Conservation (phyloP, 148 eudicot genomes). For the Cornus kousa region DNA sequence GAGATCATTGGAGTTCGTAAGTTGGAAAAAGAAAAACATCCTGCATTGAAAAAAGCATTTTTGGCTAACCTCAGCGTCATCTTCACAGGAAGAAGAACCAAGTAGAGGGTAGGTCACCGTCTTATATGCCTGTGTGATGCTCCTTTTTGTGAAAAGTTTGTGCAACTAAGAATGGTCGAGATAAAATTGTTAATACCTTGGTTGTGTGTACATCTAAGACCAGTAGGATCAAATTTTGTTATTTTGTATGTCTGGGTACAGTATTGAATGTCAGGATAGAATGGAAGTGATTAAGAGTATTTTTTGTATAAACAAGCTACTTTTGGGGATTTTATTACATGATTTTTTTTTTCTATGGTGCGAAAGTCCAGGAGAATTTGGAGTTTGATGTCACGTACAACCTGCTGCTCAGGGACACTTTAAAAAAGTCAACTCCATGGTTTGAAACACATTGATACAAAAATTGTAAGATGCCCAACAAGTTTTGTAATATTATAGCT, state of each 20-base stretch:
- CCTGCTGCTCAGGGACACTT: too few relatives aligned
- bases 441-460: too few relatives aligned
- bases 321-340: conserved; percentile 4
- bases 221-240: conserved; percentile 3
- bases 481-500: too few relatives aligned
- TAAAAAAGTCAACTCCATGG: too few relatives aligned
- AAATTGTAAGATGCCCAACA: too few relatives aligned
- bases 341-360: neutral
- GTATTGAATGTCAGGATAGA: neutral
- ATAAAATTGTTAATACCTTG: neutral
- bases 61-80: conserved; percentile 64
- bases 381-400: too few relatives aligned
- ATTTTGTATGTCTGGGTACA: neutral
- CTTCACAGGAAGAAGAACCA: conserved; percentile 68
- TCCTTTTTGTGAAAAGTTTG: conserved; percentile 7
- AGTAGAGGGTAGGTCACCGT: conserved; percentile 58
- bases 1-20: conserved; percentile 29
- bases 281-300: conserved; percentile 1
- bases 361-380: neutral
- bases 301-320: conserved; percentile 6
- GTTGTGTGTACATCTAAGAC: conserved; percentile 16
- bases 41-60: conserved; percentile 49
- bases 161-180: conserved; percentile 16
- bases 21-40: conserved; percentile 49
- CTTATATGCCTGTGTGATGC: conserved; percentile 44